phyloP scores from a whole-genome alignment of 495 filamentous ascomycete species.

The Bacidia gigantensis region DNA sequence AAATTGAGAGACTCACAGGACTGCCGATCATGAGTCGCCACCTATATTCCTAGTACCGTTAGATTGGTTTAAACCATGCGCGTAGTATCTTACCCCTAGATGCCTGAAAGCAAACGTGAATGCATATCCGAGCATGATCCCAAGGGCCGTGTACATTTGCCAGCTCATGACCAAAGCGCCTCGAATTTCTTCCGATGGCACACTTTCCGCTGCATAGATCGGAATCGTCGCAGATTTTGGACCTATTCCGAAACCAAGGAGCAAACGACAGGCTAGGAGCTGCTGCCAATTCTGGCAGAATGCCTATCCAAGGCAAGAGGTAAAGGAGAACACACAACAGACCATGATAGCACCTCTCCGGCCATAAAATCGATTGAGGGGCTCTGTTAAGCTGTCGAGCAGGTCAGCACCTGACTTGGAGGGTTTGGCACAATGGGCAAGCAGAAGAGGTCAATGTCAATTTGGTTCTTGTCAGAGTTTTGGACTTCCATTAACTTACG shows the following conservation, averaged over 20 bases:
- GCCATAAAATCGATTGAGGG: no score
- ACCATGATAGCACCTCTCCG: no score
- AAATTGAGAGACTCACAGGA: no score
- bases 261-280: conserved; percentile 34
- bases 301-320: conserved; percentile 23
- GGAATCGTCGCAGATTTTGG: conserved; percentile 44
- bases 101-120: no score
- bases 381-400: no score
- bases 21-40: conserved; percentile 75
- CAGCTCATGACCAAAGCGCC: conserved; percentile 50
- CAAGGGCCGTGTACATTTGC: conserved; percentile 56
- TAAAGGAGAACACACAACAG: conserved; percentile 42
- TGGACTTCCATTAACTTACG: no score
- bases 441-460: no score
- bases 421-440: no score
- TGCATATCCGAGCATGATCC: conserved; percentile 68
- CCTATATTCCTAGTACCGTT: conserved; percentile 58
- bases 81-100: conserved; percentile 36
- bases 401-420: no score
- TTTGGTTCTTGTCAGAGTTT: no score
- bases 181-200: conserved; percentile 29
- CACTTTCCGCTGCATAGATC: conserved; percentile 43
- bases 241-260: conserved; percentile 47
- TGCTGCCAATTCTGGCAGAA: conserved; percentile 6
- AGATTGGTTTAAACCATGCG: conserved; percentile 53